Evolutionary conservation across 371 early-diverging fungal genomes (phyloP).

Genomic region (Cokeromyces recurvatus): DNA sequence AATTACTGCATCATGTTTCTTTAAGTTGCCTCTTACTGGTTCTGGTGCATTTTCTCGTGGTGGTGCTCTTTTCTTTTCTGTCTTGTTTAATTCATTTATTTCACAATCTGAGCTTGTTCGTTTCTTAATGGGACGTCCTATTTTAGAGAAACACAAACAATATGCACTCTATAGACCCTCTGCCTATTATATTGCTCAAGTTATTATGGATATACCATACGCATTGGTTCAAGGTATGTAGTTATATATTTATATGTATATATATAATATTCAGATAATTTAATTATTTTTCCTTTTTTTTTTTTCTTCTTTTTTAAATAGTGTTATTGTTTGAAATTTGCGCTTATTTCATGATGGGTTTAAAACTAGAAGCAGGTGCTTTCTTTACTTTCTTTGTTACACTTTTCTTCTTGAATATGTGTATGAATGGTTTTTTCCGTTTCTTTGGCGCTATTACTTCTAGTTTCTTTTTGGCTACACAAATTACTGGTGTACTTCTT

Average conservation of each 20-base stretch:
- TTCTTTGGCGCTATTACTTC: conserved; percentile 43
- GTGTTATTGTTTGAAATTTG: conserved; percentile 44
- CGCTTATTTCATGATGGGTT: conserved; percentile 55
- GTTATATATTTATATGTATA: too few relatives aligned
- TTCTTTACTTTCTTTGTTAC: conserved; percentile 51
- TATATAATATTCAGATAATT: too few relatives aligned
- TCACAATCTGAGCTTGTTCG: conserved; percentile 51
- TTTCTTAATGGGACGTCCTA: conserved; percentile 53
- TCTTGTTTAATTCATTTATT: conserved; percentile 58
- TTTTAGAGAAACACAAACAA: conserved; percentile 65
- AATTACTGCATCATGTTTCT: conserved; percentile 65
- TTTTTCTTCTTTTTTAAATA: background rate
- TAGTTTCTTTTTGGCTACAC: conserved; percentile 50
- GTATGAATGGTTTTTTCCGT: conserved; percentile 46
- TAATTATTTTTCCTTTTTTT: background rate
- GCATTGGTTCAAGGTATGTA: conserved; percentile 33
- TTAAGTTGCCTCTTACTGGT: conserved; percentile 41
- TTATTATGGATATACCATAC: conserved; percentile 38
- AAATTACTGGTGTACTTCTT: conserved; percentile 52
- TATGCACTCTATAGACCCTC: conserved; percentile 63
- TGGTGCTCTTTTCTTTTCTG: conserved; percentile 58
- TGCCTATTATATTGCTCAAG: conserved; percentile 57
- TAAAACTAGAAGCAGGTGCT: conserved; percentile 34
- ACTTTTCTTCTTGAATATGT: conserved; percentile 39
- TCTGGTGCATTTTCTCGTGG: conserved; percentile 63